Conservation (phyloP, 768 basidiomycete genomes). For the Termitomyces heimii region DNA sequence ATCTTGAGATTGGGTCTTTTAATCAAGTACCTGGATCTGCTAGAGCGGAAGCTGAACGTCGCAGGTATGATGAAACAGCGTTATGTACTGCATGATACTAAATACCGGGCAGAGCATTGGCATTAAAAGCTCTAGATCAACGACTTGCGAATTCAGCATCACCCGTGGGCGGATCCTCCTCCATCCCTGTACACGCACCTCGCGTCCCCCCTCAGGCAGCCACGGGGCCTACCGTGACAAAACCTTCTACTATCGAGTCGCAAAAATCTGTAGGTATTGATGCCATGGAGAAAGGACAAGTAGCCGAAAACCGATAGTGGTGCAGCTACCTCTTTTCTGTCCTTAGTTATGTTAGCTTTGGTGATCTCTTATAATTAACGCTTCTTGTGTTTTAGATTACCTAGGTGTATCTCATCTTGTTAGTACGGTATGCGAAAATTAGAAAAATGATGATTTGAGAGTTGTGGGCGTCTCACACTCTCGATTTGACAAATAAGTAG, state of each 20-base stretch:
- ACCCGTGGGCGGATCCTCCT: conserved; percentile 30
- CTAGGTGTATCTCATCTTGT: not conserved
- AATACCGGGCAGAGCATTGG: conserved; percentile 69
- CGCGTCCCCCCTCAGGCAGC: conserved; percentile 27
- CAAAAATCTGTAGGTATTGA: conserved; percentile 30
- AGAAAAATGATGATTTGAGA: not conserved
- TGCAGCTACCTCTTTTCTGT: conserved; percentile 1
- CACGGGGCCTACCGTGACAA: conserved; percentile 18
- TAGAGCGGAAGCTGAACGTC: conserved; percentile 92
- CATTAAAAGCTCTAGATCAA: conserved; percentile 94
- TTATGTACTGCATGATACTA: not conserved
- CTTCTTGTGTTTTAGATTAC: conserved; percentile 6
- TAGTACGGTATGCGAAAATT: not conserved
- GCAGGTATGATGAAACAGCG: conserved; percentile 53
- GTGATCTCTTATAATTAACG: conserved; percentile 6
- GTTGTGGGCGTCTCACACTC: too few relatives aligned
- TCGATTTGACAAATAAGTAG: too few relatives aligned
- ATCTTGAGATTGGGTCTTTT: conserved; percentile 71
- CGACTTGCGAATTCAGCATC: conserved; percentile 67
- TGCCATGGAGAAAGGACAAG: conserved; percentile 24
- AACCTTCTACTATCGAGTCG: conserved; percentile 17
- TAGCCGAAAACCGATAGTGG: conserved; percentile 22
- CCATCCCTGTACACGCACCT: conserved; percentile 22
- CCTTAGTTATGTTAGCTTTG: conserved; percentile 10
- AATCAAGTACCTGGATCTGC: conserved; percentile 78